Conservation (phyloP, 441 rosid species). For the Isatis lusitanica region DNA sequence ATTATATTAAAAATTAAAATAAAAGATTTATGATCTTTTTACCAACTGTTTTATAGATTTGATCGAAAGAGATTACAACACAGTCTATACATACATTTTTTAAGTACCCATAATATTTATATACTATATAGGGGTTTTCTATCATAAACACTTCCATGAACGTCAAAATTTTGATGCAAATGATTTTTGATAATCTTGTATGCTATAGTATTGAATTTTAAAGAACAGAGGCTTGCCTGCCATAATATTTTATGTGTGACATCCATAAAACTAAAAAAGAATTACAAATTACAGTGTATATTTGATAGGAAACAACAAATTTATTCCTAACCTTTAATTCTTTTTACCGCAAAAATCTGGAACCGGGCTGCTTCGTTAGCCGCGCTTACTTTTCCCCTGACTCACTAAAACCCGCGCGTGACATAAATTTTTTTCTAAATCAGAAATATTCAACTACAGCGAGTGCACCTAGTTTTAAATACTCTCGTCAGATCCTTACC, state of each 20-base stretch:
- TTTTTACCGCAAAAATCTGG: slow-evolving; percentile 14
- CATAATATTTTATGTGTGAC: not conserved
- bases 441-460: slow-evolving; percentile 9
- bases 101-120: not conserved
- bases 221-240: not conserved
- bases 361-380: slow-evolving; percentile 25
- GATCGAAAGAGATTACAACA: too few species aligned
- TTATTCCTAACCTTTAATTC: not conserved
- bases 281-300: not conserved
- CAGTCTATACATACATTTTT: too few species aligned
- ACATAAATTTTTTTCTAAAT: not conserved
- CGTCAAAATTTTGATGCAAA: not conserved
- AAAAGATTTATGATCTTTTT: too few species aligned
- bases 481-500: slow-evolving; percentile 19
- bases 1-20: too few species aligned
- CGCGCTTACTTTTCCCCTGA: slow-evolving; percentile 32
- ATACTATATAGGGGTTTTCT: not conserved
- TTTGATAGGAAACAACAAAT: not conserved
- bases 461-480: slow-evolving; percentile 7
- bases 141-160: not conserved
- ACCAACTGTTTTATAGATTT: too few species aligned
- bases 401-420: slow-evolving; percentile 41
- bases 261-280: not conserved
- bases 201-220: not conserved
- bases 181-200: not conserved